These are phyloP conservation scores for Fraxinus latifolia DNA, from an alignment of 305 asterid species.

Conservation along the genomic window DNA sequence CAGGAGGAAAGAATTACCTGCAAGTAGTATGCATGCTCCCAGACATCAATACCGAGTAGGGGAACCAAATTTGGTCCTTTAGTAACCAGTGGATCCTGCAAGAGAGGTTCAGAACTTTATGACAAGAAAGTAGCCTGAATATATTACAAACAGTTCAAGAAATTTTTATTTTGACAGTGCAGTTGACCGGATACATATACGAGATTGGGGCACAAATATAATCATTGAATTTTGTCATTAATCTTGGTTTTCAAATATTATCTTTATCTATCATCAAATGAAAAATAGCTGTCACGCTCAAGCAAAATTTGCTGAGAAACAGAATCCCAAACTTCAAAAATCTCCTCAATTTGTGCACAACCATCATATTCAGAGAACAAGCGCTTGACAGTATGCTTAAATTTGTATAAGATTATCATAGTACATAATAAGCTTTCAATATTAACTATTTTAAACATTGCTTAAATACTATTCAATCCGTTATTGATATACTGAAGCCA, in stretches of 20 bases:
- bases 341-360: not conserved
- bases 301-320: not conserved
- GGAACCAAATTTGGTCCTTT: conserved; percentile 81
- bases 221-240: not conserved
- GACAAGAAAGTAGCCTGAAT: not conserved
- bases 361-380: not conserved
- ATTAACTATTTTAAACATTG: not conserved
- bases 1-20: conserved; percentile 43
- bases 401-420: not conserved
- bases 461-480: not conserved
- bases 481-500: not conserved
- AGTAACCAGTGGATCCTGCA: conserved; percentile 82
- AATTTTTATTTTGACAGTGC: not conserved
- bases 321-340: not conserved
- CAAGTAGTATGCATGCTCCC: conserved; percentile 91
- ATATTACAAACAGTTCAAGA: not conserved
- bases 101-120: conserved; percentile 7
- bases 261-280: not conserved
- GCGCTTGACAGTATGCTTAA: not conserved
- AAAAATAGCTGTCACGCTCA: not conserved
- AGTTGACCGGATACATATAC: not conserved
- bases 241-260: not conserved
- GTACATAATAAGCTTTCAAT: not conserved
- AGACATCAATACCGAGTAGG: conserved; percentile 83
- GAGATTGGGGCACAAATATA: not conserved